These are phyloP conservation scores for Ceratocystis eucalypticola DNA, from an alignment of 2,329 filamentous ascomycete genomes.

Conservation along the genomic window DNA sequence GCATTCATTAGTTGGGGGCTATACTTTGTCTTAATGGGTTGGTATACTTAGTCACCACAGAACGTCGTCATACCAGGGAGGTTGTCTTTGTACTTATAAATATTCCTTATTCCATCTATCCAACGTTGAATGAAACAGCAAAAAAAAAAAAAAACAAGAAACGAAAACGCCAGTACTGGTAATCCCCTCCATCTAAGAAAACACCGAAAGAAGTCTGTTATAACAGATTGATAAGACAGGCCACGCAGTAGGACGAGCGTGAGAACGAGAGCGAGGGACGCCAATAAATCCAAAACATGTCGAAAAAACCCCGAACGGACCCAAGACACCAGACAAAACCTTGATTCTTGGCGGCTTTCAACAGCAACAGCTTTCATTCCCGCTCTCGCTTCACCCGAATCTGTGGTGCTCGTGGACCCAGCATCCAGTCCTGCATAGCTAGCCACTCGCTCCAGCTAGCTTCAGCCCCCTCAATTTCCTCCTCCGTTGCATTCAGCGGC, in stretches of 20 bases:
- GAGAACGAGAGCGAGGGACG: not conserved
- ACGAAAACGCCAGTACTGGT: not conserved
- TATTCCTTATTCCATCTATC: slow-evolving; percentile 1
- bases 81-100: not conserved
- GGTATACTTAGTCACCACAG: not conserved
- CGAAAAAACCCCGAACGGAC: not conserved
- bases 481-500: slow-evolving; percentile 63
- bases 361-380: not conserved
- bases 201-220: not conserved
- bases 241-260: not conserved
- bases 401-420: slow-evolving; percentile 61
- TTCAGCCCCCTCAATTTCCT: slow-evolving; percentile 73
- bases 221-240: no score
- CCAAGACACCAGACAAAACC: not conserved
- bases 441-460: slow-evolving; percentile 86
- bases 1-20: not conserved
- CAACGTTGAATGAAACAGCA: not conserved
- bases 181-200: not conserved
- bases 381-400: slow-evolving; percentile 14
- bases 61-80: not conserved
- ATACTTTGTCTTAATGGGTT: not conserved
- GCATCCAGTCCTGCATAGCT: slow-evolving; percentile 96
- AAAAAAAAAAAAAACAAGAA: not conserved
- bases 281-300: not conserved
- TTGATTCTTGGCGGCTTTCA: not conserved